Conservation (phyloP, 1,284 basidiomycete species). For the Trametes pubescens region DNA sequence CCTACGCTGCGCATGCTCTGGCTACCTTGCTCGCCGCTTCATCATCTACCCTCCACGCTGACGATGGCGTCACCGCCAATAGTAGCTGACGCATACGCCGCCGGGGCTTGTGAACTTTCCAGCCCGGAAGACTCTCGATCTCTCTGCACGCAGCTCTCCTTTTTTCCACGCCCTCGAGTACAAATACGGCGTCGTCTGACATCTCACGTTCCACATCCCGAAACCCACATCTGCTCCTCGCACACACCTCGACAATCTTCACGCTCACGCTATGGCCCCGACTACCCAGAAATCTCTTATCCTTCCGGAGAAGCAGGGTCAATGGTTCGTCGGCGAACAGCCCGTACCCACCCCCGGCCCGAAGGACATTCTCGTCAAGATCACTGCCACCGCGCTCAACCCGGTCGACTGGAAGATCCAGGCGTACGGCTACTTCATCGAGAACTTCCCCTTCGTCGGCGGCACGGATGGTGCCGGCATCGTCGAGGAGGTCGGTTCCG, state of each 20-base stretch:
- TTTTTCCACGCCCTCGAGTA: too few species aligned
- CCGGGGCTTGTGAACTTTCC: background rate
- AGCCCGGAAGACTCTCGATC: background rate
- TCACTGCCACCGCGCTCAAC: slow-evolving; percentile 45
- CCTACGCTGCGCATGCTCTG: too few species aligned
- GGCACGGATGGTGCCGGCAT: slow-evolving; percentile 59
- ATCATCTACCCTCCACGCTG: too few species aligned
- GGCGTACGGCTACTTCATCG: slow-evolving; percentile 34
- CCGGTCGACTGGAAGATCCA: slow-evolving; percentile 52
- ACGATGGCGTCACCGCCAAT: too few species aligned
- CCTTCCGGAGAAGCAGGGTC: slow-evolving; percentile 25
- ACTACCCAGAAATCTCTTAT: slow-evolving; percentile 24
- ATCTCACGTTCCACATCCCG: background rate
- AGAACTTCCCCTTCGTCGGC: slow-evolving; percentile 47
- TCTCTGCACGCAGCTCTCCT: too few species aligned
- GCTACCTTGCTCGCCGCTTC: too few species aligned
- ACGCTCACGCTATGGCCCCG: slow-evolving; percentile 7
- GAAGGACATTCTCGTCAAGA: slow-evolving; percentile 47
- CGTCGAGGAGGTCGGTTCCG: slow-evolving; percentile 54
- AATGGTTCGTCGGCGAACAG: slow-evolving; percentile 17
- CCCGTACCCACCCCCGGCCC: slow-evolving; percentile 26
- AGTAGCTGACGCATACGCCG: too few species aligned
- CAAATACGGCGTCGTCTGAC: background rate
- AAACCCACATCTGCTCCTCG: background rate
- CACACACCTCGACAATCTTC: background rate